Conservation (phyloP, 805 yeast species). For the Kazachstania viticola region DNA sequence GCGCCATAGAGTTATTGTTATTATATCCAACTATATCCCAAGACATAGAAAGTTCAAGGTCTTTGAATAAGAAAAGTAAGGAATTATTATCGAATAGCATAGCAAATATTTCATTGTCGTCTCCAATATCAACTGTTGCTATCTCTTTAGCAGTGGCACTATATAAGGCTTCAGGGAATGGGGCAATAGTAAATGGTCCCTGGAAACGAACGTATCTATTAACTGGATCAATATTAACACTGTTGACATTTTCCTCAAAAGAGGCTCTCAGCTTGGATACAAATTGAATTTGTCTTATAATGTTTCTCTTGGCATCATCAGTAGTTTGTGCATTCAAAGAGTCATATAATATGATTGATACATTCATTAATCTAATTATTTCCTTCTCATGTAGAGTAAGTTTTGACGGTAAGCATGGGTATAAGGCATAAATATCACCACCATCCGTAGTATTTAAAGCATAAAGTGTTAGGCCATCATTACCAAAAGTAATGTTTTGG, state of each 20-base stretch:
- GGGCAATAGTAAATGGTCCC: slow-evolving; percentile 45
- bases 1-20: slow-evolving; percentile 16
- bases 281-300: slow-evolving; percentile 30
- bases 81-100: slow-evolving; percentile 23
- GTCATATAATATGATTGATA: slow-evolving; percentile 18
- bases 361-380: slow-evolving; percentile 23
- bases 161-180: slow-evolving; percentile 46
- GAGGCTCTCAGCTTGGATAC: slow-evolving; percentile 21
- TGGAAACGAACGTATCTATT: slow-evolving; percentile 20
- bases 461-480: slow-evolving; percentile 42
- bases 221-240: slow-evolving; percentile 12
- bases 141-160: slow-evolving; percentile 32
- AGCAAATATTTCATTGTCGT: slow-evolving; percentile 15
- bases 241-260: slow-evolving; percentile 1
- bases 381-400: slow-evolving; percentile 10
- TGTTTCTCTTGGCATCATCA: slow-evolving; percentile 12
- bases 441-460: slow-evolving; percentile 39
- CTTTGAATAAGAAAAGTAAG: slow-evolving; percentile 22
- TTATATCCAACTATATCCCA: slow-evolving; percentile 22
- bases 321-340: slow-evolving; percentile 7
- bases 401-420: slow-evolving; percentile 48
- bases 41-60: slow-evolving; percentile 27
- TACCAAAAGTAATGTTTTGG: slow-evolving; percentile 15
- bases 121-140: slow-evolving; percentile 16
- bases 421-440: slow-evolving; percentile 42